Base-by-base conservation (phyloP, 306 rosid genomes). In the Prunus dulcis region DNA sequence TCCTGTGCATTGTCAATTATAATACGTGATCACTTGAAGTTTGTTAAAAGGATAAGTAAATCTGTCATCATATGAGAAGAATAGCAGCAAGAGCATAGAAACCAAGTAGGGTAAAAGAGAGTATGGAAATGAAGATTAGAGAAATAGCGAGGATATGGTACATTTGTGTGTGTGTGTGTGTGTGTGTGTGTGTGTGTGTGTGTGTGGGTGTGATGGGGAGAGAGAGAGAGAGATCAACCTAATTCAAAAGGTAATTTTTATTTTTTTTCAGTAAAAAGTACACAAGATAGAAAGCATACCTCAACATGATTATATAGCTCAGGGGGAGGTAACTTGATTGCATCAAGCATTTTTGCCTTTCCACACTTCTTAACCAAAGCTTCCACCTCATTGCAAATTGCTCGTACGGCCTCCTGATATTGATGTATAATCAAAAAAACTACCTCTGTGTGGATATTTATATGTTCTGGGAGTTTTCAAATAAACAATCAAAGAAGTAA, bases 321-420 rank as follows among this genome's bases (percentile, higher is more conserved):
- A 11, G 86, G 91, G 73, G 97, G 97, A 86, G 99, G 99, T 76
- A 95, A 86, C 83, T 83, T 88, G 87, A 95, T 84, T 71, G 97
- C 97, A 76, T 95, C 99, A 67, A 83, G 82, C 97, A 95, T 90
- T 86, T 95, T 95, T 53, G 96, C 96, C 79, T 92, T 95, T 77
- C 97, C 99, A 84, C 93, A 91, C 83, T 84, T 85, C 86, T 87
- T 88, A 62, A 95, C 99, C 86, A 95, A 83, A 81, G 89, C 87
- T 73, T 88, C 93, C 71, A 95, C 90, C 81, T 90, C 97, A 32
- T 84, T 89, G 87, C 99, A 95, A 67, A 92, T 95, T 77, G 85
- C 91, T 53, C 84, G 89, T 45, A 95, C 95, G 30, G 97, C 99
- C 84, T 89, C 96, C 99, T 95, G 86, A 80, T 46, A 75, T 65